Evolutionary conservation across 2,329 filamentous ascomycete genomes (phyloP).

Genomic region (Colletotrichum destructivum): DNA sequence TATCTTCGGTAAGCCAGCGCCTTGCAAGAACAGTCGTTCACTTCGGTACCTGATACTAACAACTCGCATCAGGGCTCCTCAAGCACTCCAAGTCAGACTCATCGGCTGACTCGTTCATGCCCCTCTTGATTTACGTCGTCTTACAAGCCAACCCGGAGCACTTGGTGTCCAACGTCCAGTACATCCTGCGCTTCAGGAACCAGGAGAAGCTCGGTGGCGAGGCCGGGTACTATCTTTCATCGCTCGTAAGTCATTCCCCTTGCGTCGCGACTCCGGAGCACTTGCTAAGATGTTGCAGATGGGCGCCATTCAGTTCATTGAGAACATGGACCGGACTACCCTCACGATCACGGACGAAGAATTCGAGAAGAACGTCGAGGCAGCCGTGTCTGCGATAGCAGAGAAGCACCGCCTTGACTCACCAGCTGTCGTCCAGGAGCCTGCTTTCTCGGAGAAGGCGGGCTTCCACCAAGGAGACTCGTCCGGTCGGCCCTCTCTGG

Average conservation of each 20-base stretch:
- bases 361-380: conserved; percentile 96
- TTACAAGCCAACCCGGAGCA: conserved; percentile 95
- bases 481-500: conserved; percentile 51
- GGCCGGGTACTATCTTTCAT: conserved; percentile 97
- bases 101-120: conserved; percentile 96
- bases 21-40: neutral
- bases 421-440: conserved; percentile 57
- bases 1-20: conserved; percentile 81
- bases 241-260: conserved; percentile 71
- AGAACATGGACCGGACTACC: conserved; percentile 94
- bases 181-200: conserved; percentile 96
- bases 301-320: conserved; percentile 96
- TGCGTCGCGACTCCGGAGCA: neutral
- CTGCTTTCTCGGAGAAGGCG: conserved; percentile 62
- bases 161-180: conserved; percentile 97
- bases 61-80: conserved; percentile 74
- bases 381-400: conserved; percentile 93
- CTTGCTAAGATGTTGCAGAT: conserved; percentile 61
- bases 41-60: conserved; percentile 11
- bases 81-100: conserved; percentile 95
- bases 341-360: conserved; percentile 95
- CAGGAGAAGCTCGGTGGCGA: conserved; percentile 98
- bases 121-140: conserved; percentile 95
- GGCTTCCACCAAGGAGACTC: conserved; percentile 62
- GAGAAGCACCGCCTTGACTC: conserved; percentile 81